Conservation (phyloP, 2,329 filamentous ascomycete genomes). For the Ambrosiella xylebori region DNA sequence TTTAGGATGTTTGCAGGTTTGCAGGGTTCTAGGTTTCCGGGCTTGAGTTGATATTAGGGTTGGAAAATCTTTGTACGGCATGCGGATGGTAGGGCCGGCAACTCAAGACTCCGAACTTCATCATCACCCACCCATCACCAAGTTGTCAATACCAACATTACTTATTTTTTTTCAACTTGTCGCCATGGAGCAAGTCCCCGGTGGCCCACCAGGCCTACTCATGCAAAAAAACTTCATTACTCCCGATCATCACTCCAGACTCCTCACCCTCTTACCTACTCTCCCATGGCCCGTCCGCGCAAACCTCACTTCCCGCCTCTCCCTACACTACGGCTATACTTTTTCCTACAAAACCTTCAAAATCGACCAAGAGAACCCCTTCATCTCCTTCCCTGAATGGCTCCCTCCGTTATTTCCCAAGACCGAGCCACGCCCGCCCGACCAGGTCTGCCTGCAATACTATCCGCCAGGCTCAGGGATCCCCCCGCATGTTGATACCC, state of each 20-base stretch:
- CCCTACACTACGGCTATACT: conserved; percentile 38
- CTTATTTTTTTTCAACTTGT: too few relatives aligned
- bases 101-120: too few relatives aligned
- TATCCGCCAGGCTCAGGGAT: conserved; percentile 43
- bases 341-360: conserved; percentile 43
- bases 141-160: too few relatives aligned
- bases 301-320: conserved; percentile 20
- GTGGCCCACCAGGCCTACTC: conserved; percentile 22
- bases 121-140: too few relatives aligned
- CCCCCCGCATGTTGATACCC: conserved; percentile 43
- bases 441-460: conserved; percentile 43
- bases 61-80: too few relatives aligned
- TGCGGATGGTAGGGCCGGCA: too few relatives aligned
- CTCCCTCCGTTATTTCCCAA: conserved; percentile 30
- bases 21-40: too few relatives aligned
- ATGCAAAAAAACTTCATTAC: conserved; percentile 32
- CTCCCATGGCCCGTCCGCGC: conserved; percentile 29
- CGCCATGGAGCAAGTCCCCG: conserved; percentile 17
- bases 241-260: conserved; percentile 25
- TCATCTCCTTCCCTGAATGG: conserved; percentile 34
- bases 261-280: conserved; percentile 27
- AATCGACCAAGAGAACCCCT: conserved; percentile 32
- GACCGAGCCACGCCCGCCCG: conserved; percentile 26
- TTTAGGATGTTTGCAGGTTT: too few relatives aligned
- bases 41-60: too few relatives aligned